Evolutionary conservation across 352 stramenopile genomes (phyloP).

Genomic region (Phytophthora pini): DNA sequence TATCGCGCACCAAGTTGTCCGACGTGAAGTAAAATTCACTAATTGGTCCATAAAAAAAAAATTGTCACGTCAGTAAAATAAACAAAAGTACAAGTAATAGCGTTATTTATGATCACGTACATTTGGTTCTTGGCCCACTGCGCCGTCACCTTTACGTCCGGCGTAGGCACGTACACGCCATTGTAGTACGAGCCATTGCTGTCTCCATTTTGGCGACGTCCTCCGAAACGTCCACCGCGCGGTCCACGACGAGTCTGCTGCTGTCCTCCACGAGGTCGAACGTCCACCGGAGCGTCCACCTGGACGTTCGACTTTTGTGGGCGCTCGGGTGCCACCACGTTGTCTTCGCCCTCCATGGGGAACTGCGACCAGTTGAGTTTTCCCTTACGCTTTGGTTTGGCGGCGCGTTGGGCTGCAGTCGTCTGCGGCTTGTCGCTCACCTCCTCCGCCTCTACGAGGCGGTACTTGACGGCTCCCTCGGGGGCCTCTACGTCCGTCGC

Average conservation of each 20-base stretch:
- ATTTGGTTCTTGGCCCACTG: conserved; percentile 88
- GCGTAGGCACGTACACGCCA: conserved; percentile 81
- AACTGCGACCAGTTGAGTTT: conserved; percentile 84
- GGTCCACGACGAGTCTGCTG: conserved; percentile 36
- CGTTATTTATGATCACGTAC: conserved; percentile 46
- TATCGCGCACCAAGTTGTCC: conserved; percentile 86
- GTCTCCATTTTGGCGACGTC: conserved; percentile 53
- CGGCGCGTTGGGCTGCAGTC: conserved; percentile 1
- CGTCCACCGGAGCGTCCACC: conserved; percentile 5
- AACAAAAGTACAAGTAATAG: conserved; percentile 1
- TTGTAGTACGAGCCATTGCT: conserved; percentile 76
- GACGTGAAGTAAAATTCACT: conserved; percentile 91
- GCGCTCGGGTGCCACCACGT: conserved; percentile 3
- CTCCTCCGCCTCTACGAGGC: conserved; percentile 83
- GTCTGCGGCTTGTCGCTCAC: conserved; percentile 50
- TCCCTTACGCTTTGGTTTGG: conserved; percentile 59
- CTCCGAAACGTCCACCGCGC: conserved; percentile 40
- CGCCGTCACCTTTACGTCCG: conserved; percentile 70
- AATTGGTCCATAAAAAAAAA: conserved; percentile 4
- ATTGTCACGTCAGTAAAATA: conserved; percentile 3
- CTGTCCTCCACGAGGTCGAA: conserved; percentile 20
- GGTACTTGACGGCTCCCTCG: conserved; percentile 75
- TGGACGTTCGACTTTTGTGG: not conserved
- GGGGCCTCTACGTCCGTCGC: conserved; percentile 23
- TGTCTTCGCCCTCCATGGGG: conserved; percentile 53